These are phyloP conservation scores for Rhizopogon sp. DNA, from an alignment of 768 basidiomycete genomes.

Conservation along the genomic window DNA sequence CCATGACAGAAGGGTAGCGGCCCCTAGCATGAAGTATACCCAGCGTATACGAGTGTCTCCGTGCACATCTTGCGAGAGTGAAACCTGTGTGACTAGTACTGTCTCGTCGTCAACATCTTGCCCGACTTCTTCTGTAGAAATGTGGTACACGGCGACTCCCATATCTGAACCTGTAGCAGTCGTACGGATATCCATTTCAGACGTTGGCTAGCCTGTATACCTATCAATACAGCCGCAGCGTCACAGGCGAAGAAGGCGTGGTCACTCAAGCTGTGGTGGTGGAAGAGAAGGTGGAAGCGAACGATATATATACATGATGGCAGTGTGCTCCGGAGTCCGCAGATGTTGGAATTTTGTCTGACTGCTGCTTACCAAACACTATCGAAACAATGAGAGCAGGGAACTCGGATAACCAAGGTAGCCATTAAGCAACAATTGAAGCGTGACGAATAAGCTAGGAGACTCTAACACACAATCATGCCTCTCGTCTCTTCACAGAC, in stretches of 20 bases:
- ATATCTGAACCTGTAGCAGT: neutral
- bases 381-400: neutral
- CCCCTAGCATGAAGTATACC: conserved; percentile 72
- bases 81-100: neutral
- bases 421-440: neutral
- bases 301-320: neutral
- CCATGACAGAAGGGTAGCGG: conserved; percentile 82
- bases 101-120: neutral
- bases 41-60: conserved; percentile 46
- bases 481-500: conserved; percentile 5
- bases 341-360: no score
- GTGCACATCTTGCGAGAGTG: neutral
- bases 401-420: neutral
- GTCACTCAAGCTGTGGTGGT: neutral
- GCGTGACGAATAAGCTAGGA: neutral
- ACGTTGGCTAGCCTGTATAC: neutral
- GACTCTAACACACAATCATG: neutral
- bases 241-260: neutral
- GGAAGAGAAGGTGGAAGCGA: neutral
- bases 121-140: neutral
- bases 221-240: neutral
- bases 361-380: no score
- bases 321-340: no score
- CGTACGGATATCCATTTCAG: neutral
- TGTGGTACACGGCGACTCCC: neutral